A percentile compares a stretch with the other conserved stretches of the same genome.
Evolutionary conservation across 2,329 filamentous ascomycete species (phyloP).

Genomic region (Fusarium begoniae): DNA sequence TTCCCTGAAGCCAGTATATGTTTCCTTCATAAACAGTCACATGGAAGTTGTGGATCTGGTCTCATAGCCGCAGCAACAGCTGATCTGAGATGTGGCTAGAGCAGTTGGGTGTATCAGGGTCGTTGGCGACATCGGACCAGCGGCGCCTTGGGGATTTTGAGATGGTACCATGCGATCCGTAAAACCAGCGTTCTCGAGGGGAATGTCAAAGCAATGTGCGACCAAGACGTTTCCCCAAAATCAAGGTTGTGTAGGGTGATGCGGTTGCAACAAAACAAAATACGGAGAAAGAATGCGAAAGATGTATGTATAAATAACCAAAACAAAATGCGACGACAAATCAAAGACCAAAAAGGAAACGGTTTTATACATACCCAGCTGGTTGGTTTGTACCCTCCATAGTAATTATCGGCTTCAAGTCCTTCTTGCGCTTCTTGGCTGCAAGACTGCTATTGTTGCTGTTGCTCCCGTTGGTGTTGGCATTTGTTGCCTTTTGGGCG

Average conservation of each 20-base stretch:
- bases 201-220: neutral
- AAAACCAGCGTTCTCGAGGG: neutral
- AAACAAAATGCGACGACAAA: neutral
- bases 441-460: conserved; percentile 42
- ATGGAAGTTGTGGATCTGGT: neutral
- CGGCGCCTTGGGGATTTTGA: neutral
- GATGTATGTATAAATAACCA: neutral
- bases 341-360: conserved; percentile 1
- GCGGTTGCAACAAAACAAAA: neutral
- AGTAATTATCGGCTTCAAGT: conserved; percentile 80
- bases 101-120: conserved; percentile 3
- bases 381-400: conserved; percentile 61
- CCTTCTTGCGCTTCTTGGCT: conserved; percentile 79
- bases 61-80: neutral
- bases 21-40: neutral
- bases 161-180: neutral
- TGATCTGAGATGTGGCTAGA: neutral
- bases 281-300: neutral
- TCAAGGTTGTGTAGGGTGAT: neutral
- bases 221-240: neutral
- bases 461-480: conserved; percentile 43
- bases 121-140: conserved; percentile 1
- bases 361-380: conserved; percentile 49
- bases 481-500: conserved; percentile 44
- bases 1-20: conserved; percentile 16